A percentile compares a stretch with the other conserved stretches of the same genome.
Evolutionary conservation across 495 filamentous ascomycete genomes (phyloP).

Genomic region (Penicillium canescens): DNA sequence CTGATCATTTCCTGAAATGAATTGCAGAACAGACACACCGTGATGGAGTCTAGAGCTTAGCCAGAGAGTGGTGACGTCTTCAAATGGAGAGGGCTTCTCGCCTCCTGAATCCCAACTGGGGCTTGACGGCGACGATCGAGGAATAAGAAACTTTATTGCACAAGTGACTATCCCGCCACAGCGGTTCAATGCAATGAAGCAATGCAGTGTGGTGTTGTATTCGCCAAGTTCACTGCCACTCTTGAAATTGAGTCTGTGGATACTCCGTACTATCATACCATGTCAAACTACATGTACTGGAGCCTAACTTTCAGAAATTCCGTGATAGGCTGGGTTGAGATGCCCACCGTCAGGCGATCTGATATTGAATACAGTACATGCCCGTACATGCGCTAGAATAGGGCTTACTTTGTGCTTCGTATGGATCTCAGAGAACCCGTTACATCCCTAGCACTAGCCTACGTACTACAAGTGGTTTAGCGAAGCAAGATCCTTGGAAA

Average conservation of each 20-base stretch:
- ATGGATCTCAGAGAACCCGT: neutral
- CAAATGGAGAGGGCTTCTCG: slow-evolving; percentile 7
- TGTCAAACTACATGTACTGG: neutral
- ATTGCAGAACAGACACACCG: slow-evolving; percentile 4
- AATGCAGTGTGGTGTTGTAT: neutral
- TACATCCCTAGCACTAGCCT: neutral
- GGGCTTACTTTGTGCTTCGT: neutral
- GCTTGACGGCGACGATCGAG: slow-evolving; percentile 13
- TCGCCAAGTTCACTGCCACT: neutral
- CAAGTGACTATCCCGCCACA: neutral
- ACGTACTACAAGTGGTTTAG: no score
- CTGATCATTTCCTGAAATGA: slow-evolving; percentile 12
- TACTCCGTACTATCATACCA: neutral
- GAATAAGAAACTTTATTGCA: slow-evolving; percentile 8
- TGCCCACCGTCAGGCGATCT: slow-evolving; percentile 1
- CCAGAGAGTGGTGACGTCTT: neutral
- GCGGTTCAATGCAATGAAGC: neutral
- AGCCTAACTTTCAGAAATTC: neutral
- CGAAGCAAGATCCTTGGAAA: no score
- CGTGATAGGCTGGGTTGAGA: no score
- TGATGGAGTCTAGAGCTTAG: slow-evolving; percentile 1
- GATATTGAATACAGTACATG: neutral
- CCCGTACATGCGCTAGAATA: neutral
- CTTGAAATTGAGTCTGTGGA: no score
- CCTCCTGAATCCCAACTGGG: slow-evolving; percentile 6